These are phyloP conservation scores for Echria macrotheca DNA, from an alignment of 495 filamentous ascomycete species.

Conservation along the genomic window DNA sequence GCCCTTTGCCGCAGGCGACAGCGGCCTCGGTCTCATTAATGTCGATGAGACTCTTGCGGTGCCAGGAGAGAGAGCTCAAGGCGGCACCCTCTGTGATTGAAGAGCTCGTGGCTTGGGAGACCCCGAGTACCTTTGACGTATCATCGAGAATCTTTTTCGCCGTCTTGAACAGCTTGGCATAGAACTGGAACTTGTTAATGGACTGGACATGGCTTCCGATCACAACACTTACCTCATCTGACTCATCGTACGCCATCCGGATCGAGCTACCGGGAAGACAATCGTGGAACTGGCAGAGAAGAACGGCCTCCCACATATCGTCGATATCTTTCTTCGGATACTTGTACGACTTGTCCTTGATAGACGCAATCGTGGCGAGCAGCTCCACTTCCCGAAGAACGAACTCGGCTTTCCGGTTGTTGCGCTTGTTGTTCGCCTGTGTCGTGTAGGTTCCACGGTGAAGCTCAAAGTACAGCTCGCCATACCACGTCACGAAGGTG, in stretches of 20 bases:
- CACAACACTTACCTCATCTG: conserved; percentile 54
- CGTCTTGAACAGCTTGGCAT: conserved; percentile 72
- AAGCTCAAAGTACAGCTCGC: conserved; percentile 95
- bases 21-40: conserved; percentile 44
- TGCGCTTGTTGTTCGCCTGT: conserved; percentile 92
- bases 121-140: conserved; percentile 60
- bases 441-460: conserved; percentile 97
- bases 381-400: conserved; percentile 82
- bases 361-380: conserved; percentile 77
- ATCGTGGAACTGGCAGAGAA: conserved; percentile 95
- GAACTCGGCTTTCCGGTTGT: conserved; percentile 81
- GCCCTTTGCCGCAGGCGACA: conserved; percentile 45
- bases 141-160: conserved; percentile 66
- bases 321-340: conserved; percentile 92
- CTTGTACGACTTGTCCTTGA: conserved; percentile 64
- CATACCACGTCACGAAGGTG: conserved; percentile 93
- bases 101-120: conserved; percentile 35
- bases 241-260: conserved; percentile 95
- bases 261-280: conserved; percentile 93
- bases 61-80: conserved; percentile 83
- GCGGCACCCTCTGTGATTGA: conserved; percentile 42
- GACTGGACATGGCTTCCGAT: conserved; percentile 1
- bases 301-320: conserved; percentile 81
- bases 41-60: conserved; percentile 63
- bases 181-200: conserved; percentile 47